phyloP scores from a whole-genome alignment of 352 stramenopile species.

The Globisporangium spinosum region DNA sequence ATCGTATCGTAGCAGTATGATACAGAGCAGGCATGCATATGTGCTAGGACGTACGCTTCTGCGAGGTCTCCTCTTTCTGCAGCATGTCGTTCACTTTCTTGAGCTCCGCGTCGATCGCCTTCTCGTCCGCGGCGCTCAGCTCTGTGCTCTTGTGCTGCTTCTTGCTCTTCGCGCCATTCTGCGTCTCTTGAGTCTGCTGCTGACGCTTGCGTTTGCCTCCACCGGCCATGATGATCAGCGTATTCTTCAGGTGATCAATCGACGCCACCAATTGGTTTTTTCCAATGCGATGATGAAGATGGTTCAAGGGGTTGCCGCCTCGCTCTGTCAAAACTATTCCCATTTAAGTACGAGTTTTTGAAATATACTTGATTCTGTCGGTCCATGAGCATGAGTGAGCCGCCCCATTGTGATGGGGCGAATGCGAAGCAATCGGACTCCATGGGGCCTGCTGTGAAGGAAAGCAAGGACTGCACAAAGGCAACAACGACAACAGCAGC shows the following conservation, averaged over 20 bases:
- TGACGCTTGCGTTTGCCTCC: conserved; percentile 19
- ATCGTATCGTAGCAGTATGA: background rate
- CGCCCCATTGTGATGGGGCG: background rate
- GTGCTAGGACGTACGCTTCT: conserved; percentile 34
- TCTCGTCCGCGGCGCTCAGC: conserved; percentile 10
- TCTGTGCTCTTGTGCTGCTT: conserved; percentile 5
- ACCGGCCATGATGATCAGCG: background rate
- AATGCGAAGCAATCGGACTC: background rate
- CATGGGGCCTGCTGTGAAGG: background rate
- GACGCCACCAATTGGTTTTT: conserved; percentile 10
- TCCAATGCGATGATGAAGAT: background rate
- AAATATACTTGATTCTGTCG: background rate
- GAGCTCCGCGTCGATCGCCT: conserved; percentile 31
- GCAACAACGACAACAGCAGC: background rate
- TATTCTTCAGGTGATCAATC: background rate
- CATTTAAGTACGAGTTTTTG: no score
- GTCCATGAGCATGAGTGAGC: background rate
- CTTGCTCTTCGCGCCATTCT: conserved; percentile 11
- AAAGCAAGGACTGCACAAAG: background rate
- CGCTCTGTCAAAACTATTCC: no score
- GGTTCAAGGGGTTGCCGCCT: conserved; percentile 7
- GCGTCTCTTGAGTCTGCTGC: background rate
- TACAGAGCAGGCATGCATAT: background rate
- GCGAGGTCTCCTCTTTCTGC: conserved; percentile 59
- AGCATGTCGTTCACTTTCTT: conserved; percentile 53